A percentile compares a stretch with the other conserved stretches of the same genome.
These are phyloP conservation scores for Sugiyamaella valdiviana DNA, from an alignment of 805 yeast species.

Conservation along the genomic window DNA sequence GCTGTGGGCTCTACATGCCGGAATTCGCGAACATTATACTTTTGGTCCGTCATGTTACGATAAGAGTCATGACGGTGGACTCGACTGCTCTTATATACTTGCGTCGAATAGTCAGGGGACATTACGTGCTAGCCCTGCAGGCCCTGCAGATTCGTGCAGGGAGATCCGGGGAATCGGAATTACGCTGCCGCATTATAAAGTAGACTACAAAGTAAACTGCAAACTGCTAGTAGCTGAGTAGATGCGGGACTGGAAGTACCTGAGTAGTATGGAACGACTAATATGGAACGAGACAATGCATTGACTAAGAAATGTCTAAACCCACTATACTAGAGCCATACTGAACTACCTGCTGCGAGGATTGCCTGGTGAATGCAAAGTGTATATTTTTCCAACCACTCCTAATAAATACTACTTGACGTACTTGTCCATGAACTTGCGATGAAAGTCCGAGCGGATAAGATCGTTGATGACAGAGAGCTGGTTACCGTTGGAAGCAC, in stretches of 20 bases:
- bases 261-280: too few relatives aligned
- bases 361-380: too few relatives aligned
- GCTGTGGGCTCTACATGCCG: slow-evolving; percentile 26
- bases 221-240: too few relatives aligned
- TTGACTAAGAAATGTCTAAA: too few relatives aligned
- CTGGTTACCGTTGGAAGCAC: slow-evolving; percentile 10
- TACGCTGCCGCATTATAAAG: too few relatives aligned
- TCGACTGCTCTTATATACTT: not conserved
- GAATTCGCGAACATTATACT: slow-evolving; percentile 33
- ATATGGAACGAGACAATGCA: too few relatives aligned
- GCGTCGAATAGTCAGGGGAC: too few relatives aligned
- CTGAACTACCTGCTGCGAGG: too few relatives aligned
- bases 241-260: too few relatives aligned
- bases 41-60: slow-evolving; percentile 14
- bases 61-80: not conserved
- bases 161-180: not conserved
- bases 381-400: too few relatives aligned
- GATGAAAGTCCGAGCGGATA: slow-evolving; percentile 35
- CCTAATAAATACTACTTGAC: slow-evolving; percentile 19
- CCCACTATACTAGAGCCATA: too few relatives aligned
- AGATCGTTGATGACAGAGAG: slow-evolving; percentile 31
- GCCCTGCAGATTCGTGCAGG: not conserved
- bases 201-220: too few relatives aligned
- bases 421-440: slow-evolving; percentile 32
- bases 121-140: not conserved